Evolutionary conservation across 75 land plant genomes (phyloP), one percentile per base, ranked within the genome.

Genomic region (Isoetes taiwanensis): DNA sequence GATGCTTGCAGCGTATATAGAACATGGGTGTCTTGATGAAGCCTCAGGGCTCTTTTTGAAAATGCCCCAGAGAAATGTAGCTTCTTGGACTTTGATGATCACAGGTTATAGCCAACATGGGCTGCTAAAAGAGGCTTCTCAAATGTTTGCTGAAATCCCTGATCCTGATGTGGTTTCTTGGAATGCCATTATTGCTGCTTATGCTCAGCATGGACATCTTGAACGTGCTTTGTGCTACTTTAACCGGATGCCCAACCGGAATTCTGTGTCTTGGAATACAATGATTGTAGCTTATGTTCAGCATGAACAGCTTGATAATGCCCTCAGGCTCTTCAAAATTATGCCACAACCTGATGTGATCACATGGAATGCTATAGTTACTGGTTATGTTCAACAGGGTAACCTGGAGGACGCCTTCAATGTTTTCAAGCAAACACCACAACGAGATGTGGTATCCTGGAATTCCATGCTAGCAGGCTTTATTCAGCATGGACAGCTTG

Each of bases 401-500:
- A 14, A 17, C 16, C n/a, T 39, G 2, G 34, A 57, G 1, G 30
- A 37, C 21, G 67, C 60, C 0, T 25, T 17, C n/a, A 0, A 32
- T 31, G 63, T 41, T 21, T 56, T 64, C n/a, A 32, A 64, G 2
- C 27, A 11, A n/a, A 28, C 54, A 24, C 65, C 65, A 2, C 0
- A 32, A 32, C 60, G 55, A 3, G 54, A 63, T 35, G 56, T 62
- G 31, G 39, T 62, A 23, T 50, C 64, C 12, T 62, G 64, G 64
- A 62, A 43, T 62, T 56, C 64, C 2, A 17, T 62, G 20, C 48
- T 62, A 14, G 19, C 65, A 53, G 65, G 58, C 1, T 35, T 55
- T 27, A 26, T 30, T 0, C 35, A 54, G 23, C 23, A 63, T 63
- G 58, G 65, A 34, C 8, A 54, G 5, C 9, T 8, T 2, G 9